Conservation (phyloP, 495 filamentous ascomycete species). For the Penicillium coffeae region DNA sequence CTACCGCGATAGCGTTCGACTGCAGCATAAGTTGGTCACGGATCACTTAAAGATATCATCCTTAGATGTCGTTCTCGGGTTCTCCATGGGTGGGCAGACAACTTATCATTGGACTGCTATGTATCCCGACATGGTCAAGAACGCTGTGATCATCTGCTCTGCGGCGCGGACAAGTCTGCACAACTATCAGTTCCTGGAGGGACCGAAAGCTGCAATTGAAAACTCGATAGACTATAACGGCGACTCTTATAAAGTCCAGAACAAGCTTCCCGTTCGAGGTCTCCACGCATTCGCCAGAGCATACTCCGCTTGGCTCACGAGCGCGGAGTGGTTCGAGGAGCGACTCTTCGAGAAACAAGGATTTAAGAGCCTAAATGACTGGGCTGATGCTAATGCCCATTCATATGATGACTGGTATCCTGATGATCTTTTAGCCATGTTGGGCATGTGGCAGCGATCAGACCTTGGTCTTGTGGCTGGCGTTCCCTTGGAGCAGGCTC, state of each 20-base stretch:
- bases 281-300: slow-evolving; percentile 60
- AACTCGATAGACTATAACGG: slow-evolving; percentile 33
- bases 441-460: slow-evolving; percentile 61
- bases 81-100: slow-evolving; percentile 64
- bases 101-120: slow-evolving; percentile 60
- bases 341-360: slow-evolving; percentile 51
- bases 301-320: slow-evolving; percentile 66
- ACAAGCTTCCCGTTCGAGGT: slow-evolving; percentile 31
- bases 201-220: slow-evolving; percentile 54
- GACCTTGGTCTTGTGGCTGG: slow-evolving; percentile 49
- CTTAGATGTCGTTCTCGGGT: slow-evolving; percentile 54
- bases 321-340: slow-evolving; percentile 60
- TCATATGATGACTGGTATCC: slow-evolving; percentile 44
- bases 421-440: slow-evolving; percentile 58
- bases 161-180: slow-evolving; percentile 59
- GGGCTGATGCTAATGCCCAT: slow-evolving; percentile 50
- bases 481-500: slow-evolving; percentile 46
- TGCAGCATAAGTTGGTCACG: slow-evolving; percentile 56
- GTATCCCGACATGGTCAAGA: slow-evolving; percentile 56
- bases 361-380: slow-evolving; percentile 54
- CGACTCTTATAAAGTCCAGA: slow-evolving; percentile 34
- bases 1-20: slow-evolving; percentile 56
- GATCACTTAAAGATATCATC: slow-evolving; percentile 49
- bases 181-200: slow-evolving; percentile 65
- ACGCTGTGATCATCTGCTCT: slow-evolving; percentile 60